phyloP scores from a whole-genome alignment of 2,329 filamentous ascomycete genomes.

The Cordyceps tenuipes region DNA sequence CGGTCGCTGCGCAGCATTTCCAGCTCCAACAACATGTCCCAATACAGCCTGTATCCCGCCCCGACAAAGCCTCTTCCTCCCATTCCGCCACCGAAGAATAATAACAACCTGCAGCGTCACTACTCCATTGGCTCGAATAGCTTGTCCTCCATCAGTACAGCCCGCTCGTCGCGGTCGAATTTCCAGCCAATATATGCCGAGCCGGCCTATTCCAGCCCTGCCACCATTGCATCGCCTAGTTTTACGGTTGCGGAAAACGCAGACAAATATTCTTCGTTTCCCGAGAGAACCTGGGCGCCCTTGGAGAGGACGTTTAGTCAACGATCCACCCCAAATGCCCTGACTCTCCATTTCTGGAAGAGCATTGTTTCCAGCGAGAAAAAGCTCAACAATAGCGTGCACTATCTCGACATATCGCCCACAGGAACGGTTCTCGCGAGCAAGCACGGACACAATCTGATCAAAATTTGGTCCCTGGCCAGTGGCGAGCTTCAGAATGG shows the following conservation, averaged over 20 bases:
- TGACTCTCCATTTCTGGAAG: constrained; percentile 14
- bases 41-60: constrained; percentile 9
- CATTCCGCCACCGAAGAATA: constrained; percentile 1
- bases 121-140: constrained; percentile 4
- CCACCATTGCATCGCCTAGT: not conserved
- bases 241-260: not conserved
- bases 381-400: constrained; percentile 24
- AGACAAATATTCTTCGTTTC: not conserved
- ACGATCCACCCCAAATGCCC: not conserved
- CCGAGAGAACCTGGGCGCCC: not conserved
- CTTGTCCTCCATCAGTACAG: constrained; percentile 9
- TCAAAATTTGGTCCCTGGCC: constrained; percentile 83
- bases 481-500: constrained; percentile 62
- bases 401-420: constrained; percentile 29
- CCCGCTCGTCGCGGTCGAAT: constrained; percentile 1
- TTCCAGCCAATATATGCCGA: not conserved
- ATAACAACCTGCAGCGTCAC: not conserved
- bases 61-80: constrained; percentile 10
- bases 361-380: constrained; percentile 20
- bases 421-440: constrained; percentile 26
- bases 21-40: constrained; percentile 2
- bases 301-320: constrained; percentile 1
- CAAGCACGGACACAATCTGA: constrained; percentile 54
- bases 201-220: not conserved
- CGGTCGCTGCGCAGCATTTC: not conserved